These are phyloP conservation scores for Coemansia nantahalensis DNA, from an alignment of 192 early-diverging fungal genomes.

Conservation along the genomic window DNA sequence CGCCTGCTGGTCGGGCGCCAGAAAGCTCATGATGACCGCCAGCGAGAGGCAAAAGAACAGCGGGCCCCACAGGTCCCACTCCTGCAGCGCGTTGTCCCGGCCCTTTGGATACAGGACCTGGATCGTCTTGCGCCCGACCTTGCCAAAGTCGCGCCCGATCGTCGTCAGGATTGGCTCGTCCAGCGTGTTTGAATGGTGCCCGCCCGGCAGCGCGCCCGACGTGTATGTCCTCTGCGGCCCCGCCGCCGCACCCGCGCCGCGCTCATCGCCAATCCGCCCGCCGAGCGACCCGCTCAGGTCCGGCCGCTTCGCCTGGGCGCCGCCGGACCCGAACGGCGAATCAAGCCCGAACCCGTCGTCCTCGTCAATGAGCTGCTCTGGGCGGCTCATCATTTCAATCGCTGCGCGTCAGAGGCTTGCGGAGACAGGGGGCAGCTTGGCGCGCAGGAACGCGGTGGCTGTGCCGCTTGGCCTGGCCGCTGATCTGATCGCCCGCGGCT, in stretches of 20 bases:
- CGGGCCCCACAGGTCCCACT: constrained; percentile 96
- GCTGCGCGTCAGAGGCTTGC: not conserved
- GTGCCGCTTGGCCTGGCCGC: too few relatives aligned
- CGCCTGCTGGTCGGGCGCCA: constrained; percentile 75
- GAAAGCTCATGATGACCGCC: constrained; percentile 79
- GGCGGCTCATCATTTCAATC: constrained; percentile 26
- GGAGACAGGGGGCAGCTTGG: too few relatives aligned
- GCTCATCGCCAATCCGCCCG: constrained; percentile 18
- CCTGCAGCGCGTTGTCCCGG: constrained; percentile 38
- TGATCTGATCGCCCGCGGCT: too few relatives aligned
- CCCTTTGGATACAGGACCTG: constrained; percentile 46
- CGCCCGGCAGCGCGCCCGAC: constrained; percentile 44
- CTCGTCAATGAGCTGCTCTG: constrained; percentile 45
- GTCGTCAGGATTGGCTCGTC: constrained; percentile 95
- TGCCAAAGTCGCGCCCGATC: constrained; percentile 62
- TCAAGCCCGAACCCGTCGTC: constrained; percentile 47
- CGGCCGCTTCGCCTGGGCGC: constrained; percentile 20
- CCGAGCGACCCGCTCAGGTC: constrained; percentile 51
- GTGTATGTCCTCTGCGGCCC: constrained; percentile 38
- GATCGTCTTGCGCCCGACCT: constrained; percentile 31
- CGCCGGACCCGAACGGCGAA: constrained; percentile 19
- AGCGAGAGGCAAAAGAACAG: constrained; percentile 88
- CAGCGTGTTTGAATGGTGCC: constrained; percentile 69
- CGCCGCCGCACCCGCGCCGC: not conserved
- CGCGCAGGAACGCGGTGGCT: too few relatives aligned